Base-by-base conservation (phyloP, 352 stramenopile genomes). In the Globisporangium acanthophoron region DNA sequence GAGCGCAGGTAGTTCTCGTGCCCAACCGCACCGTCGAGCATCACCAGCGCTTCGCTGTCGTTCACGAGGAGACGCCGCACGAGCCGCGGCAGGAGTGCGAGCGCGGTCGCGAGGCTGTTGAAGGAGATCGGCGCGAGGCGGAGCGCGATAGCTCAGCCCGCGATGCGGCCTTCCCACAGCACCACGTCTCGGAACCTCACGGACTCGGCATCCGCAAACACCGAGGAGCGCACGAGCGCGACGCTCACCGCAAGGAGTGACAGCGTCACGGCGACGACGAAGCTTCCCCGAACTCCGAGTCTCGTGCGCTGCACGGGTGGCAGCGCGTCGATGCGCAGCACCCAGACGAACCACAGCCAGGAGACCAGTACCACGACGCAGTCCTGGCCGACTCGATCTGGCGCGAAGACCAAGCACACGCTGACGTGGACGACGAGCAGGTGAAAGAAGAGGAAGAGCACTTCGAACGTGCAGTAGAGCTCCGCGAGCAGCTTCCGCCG, bases 371-470 rank as follows among this genome's bases (percentile, higher is more conserved):
- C 29, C 18, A n/a, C 13, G 11, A 59, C n/a, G 43, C 13, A 37
- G 29, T 27, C 43, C 18, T 11, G 13, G 15, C 13, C 33, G 52
- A 65, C 73, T 7, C 49, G 24, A 41, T 18, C 37, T 12, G 37
- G 13, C 37, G 2, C 37, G 37, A 61, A 73, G 9, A 67, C 35
- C 24, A 62, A 61, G 12, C 59, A 65, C n/a, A 73, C 49, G 29
- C 54, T 58, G 4, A 64, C 24, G 39, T 65, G 49, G 6, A 63
- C 49, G 9, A 52, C 20, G 5, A 46, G 44, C 13, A 75, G 15
- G 44, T 78, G 64, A 3, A 54, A 13, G 16, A 56, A 67, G 45
- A 75, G 33, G 47, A 71, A 78, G 0, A 56, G 40, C 8, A 75
- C 66, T 49, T 78, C 61, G 52, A 78, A 78, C 13, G 52, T 66